Base-by-base conservation (phyloP, 164 flowering plant species). In the Amborella trichopoda region DNA sequence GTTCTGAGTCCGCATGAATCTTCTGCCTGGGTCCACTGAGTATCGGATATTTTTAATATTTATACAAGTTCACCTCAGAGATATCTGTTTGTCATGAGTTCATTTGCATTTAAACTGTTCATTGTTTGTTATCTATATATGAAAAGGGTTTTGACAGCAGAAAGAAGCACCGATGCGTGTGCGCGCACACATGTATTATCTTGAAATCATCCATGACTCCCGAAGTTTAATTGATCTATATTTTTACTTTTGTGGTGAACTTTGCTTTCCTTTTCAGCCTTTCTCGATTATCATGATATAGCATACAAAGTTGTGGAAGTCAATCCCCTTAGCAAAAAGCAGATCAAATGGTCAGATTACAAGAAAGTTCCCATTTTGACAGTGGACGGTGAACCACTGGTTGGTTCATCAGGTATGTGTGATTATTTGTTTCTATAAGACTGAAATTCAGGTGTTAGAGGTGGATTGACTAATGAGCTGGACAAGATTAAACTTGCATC, bases 241-340 rank as follows among this genome's bases (percentile, higher is more conserved):
- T 30, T 30, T 30, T 30, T 30, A 9, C 16, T 38, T 38, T n/a
- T 16, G 21, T 38, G 3, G 8, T 4, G 8, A 38, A 38, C 14
- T 28, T 38, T 20, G 3, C 16, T 18, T 43, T 41, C 13, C 10
- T 23, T 52, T 28, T 3, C 81, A 86, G 98, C 96, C 8, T 81
- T 83, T 61, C 51, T 90, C 69, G 96, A 90, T 54, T 83, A 80
- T 55, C 69, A 90, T 61, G 75, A 76, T 46, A 73, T 90, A 33
- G 83, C 96, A 2, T 87, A 91, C 74, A 74, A 80, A 63, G 63
- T 91, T 53, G 94, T 87, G 60, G 99, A 91, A 70, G 99, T 91
- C 55, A 82, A 87, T 41, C 99, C 96, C 21, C 58, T 87, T 19
- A 82, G 79, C 58, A 91, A 84, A 59, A 91, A 82, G 59, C 96